Base-by-base conservation (phyloP, 2,329 filamentous ascomycete species). In the Cadophora sp. region DNA sequence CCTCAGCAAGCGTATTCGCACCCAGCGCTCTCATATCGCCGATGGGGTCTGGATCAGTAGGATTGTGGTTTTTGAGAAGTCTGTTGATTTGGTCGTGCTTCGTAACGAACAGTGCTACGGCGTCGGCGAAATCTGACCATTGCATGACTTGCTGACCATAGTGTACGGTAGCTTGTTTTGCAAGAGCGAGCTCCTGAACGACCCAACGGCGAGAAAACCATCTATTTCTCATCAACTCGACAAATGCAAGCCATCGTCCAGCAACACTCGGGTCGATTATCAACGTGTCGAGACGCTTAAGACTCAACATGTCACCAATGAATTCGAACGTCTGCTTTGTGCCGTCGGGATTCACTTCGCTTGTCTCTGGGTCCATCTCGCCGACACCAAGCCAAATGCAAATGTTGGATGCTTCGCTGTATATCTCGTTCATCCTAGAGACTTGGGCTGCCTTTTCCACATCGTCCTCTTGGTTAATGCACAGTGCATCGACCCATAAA, bases 121-220 rank as follows among this genome's bases (percentile, higher is more conserved):
- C 67, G 64, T 73, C 70, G 7, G 66, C 67, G 53, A 82, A 80
- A 6, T 79, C 71, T 4, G 71, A 59, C 80, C 80, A 82, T 0
- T 62, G 55, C 11, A 81, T 76, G 6, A 63, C 60, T 11, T 78
- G 65, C 1, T 65, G 41, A 3, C 80, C 81, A 64, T 78, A 81
- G 24, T 76, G 74, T 0, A 82, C 71, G 1, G 66, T 70, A 2
- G 78, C 79, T 2, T 70, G 68, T 24, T 67, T 68, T 0, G 80
- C 77, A 1, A 82, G 68, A 0, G 78, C 76, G n/a, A 82, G 76
- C 62, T 81, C 80, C 65, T 82, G 79, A 0, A 82, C 74, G 0
- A 81, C 75, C 80, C 80, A 81, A 0, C 78, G 71, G 3, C 79
- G 73, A 16, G 71, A 76, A 51, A 81, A 81, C 79, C 79, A 82